Evolutionary conservation across 2,329 filamentous ascomycete genomes (phyloP).

Genomic region (Aspergillus bombycis): DNA sequence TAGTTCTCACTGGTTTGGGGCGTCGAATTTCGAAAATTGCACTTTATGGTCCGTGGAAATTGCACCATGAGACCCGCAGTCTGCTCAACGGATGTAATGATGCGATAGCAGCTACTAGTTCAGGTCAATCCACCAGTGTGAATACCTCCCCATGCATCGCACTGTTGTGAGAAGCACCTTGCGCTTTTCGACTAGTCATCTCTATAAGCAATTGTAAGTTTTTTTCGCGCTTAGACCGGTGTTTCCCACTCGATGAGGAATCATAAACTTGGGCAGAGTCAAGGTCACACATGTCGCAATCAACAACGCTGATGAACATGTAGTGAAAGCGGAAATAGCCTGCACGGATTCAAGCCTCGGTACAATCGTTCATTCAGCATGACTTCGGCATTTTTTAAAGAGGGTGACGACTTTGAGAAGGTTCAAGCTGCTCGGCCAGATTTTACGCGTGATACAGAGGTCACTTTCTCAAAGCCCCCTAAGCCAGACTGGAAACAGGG

Average conservation of each 20-base stretch:
- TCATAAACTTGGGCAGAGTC: not conserved
- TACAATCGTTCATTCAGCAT: slow-evolving; percentile 19
- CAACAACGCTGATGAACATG: not conserved
- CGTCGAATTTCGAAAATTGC: not conserved
- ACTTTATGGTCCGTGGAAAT: not conserved
- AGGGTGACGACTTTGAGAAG: slow-evolving; percentile 38
- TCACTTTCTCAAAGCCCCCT: slow-evolving; percentile 45
- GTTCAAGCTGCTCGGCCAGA: slow-evolving; percentile 47
- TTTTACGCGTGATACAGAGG: slow-evolving; percentile 37
- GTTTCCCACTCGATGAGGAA: not conserved
- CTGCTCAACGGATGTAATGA: slow-evolving; percentile 1
- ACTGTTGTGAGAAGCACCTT: not conserved
- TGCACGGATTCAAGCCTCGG: not conserved
- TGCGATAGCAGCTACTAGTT: slow-evolving; percentile 4
- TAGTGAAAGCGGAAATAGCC: not conserved
- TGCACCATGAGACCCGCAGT: not conserved
- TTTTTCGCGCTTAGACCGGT: not conserved
- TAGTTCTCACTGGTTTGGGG: not conserved
- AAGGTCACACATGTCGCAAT: not conserved
- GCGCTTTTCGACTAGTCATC: not conserved
- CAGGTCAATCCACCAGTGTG: not conserved
- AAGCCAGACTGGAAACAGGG: slow-evolving; percentile 48
- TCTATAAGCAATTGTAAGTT: slow-evolving; percentile 1
- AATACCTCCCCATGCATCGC: slow-evolving; percentile 3
- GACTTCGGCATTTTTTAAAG: slow-evolving; percentile 29